Base-by-base conservation (phyloP, 176 grass and related monocot species). In the Ensete ventricosum region DNA sequence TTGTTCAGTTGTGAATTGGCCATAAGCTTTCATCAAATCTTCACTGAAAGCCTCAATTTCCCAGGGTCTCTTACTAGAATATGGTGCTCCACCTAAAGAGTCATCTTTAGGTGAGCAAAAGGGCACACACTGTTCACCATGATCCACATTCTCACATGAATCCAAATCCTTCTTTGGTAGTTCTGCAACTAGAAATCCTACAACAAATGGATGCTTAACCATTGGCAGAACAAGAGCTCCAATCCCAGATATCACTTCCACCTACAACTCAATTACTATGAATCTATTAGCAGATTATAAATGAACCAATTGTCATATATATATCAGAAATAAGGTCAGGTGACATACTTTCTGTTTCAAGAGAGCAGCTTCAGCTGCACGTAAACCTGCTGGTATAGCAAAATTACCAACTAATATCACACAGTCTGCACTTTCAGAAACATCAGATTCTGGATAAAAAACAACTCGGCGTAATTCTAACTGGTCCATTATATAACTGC, bases 201-300 rank as follows among this genome's bases (percentile, higher is more conserved):
- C 87, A 81, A 94, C 83, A 85, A 90, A 94, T 73, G 91, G 91
- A 79, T 94, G 85, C 59, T 93, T 94, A 66, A 94, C 91, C 82
- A 94, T 73, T 14, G 91, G 91, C 75, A 94, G 62, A 79, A 94
- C 82, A 67, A 94, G 21, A 79, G 87, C 82, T 75, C 87, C 78
- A 83, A 64, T 87, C 76, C 90, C 87, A 25, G 82, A 55, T 83
- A 90, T 59, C 24, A 87, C 81, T 27, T 90, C 85, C 69, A 87
- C 80, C 91, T 93, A 81, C 71, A 89, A 23, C n/a, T 76, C 69
- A 81, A 51, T 75, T 25, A 72, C 11, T 63, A 79, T 64, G 5
- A 54, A 86, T 29, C 21, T 9, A 29, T 73, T 23, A 85, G 55
- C 52, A 74, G 20, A 71, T 63, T 21, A 52, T 64, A 77, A 71